Base-by-base conservation (phyloP, 495 filamentous ascomycete genomes). In the Neurospora hispaniola region DNA sequence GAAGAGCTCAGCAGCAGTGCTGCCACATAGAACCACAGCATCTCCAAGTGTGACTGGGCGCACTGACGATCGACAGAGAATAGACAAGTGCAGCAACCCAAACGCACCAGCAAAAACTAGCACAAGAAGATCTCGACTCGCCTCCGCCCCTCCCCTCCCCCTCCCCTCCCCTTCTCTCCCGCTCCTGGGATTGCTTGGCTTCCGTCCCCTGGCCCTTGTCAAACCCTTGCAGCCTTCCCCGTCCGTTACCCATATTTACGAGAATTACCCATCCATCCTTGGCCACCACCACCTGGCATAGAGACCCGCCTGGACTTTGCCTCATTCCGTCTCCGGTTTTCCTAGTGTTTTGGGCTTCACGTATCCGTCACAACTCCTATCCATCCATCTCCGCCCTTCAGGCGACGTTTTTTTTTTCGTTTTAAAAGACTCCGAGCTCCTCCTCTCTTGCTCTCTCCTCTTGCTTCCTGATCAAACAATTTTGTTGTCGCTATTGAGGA, bases 401-500 rank as follows among this genome's bases (percentile, higher is more conserved):
- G 62, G 42, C 66, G 35, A 31, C 43, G 42, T 39, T 76, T 79
- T 23, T 79, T 23, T 23, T 78, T 78, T 31, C 27, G 78, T 79
- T 38, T 38, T 78, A 77, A 69, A 77, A 74, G 71, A 76, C 20
- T 38, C 68, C 43, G 66, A 70, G 48, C 77, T 72, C 77, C 35
- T 66, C 27, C 27, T 38, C 14, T 35, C 27, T 27, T 66, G 54
- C 54, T 66, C 27, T 27, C 27, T 38, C 54, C 71, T 71, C 4
- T 71, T 43, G 44, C 16, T 54, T 68, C 48, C 69, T 71, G 69
- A 69, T 12, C 69, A 43, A 77, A 79, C 77, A 80, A 74, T 78
- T 82, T 81, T 82, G 80, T 73, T 66, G 80, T 80, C 79, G 80
- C 78, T 82, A 82, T 77, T 80, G 71, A 82, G 79, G 80, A 81